Evolutionary conservation across 1,139 yeast species (phyloP).

Genomic region (Hemisphaericaspora lyxosophila): DNA sequence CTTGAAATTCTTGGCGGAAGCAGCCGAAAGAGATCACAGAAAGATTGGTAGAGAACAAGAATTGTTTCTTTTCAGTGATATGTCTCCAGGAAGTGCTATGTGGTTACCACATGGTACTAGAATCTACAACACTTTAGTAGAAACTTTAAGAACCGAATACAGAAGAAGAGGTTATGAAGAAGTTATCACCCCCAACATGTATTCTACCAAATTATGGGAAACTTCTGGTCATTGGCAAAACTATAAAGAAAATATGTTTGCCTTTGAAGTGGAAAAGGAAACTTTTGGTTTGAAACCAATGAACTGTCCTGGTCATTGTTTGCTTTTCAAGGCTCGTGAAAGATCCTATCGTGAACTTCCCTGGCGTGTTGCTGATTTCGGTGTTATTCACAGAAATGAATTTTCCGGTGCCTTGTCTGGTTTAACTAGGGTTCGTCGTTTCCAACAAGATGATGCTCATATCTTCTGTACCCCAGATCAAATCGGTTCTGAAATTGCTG

Average conservation of each 20-base stretch:
- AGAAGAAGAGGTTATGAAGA: conserved; percentile 92
- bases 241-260: conserved; percentile 94
- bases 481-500: conserved; percentile 77
- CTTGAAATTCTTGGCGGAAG: conserved; percentile 92
- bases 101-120: conserved; percentile 99
- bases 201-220: conserved; percentile 93
- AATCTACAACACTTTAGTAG: conserved; percentile 83
- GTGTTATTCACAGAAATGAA: conserved; percentile 94
- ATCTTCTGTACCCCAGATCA: conserved; percentile 92
- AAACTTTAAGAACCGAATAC: conserved; percentile 77
- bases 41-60: conserved; percentile 96
- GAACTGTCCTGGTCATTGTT: conserved; percentile 99
- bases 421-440: conserved; percentile 92
- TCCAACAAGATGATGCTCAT: conserved; percentile 99
- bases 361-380: conserved; percentile 94
- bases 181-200: conserved; percentile 98
- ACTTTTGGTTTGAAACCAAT: conserved; percentile 88
- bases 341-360: conserved; percentile 94
- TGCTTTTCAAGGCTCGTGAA: conserved; percentile 81
- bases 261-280: conserved; percentile 95
- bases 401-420: conserved; percentile 85
- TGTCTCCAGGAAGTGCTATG: conserved; percentile 97
- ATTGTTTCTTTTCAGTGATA: conserved; percentile 88
- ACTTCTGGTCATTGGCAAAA: conserved; percentile 98
- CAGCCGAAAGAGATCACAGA: conserved; percentile 96